Evolutionary conservation across 768 basidiomycete species (phyloP), one percentile per base, ranked within the genome.

Genomic region (Russula earlei): DNA sequence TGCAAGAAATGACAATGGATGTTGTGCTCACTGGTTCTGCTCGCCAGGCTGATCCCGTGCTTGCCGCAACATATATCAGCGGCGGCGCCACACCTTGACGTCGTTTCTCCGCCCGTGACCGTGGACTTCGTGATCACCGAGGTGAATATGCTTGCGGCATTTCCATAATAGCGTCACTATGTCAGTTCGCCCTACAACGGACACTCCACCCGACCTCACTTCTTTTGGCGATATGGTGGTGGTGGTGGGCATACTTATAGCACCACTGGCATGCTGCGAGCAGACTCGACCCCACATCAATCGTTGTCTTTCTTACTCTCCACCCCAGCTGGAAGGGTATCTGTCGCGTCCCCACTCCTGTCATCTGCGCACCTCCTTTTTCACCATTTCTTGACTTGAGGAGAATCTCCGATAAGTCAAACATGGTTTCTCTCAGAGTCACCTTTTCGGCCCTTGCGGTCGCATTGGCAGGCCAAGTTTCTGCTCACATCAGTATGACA

Each of bases 401-500:
- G n/a, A n/a, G n/a, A n/a, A n/a, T n/a, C n/a, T n/a, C n/a, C n/a
- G 20, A 9, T 37, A 12, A 6, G n/a, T n/a, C 3, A 33, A 52
- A 17, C 43, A 58, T 58, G 56, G 33, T 42, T 37, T 48, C 51
- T 14, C 22, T 27, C 7, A 37, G 19, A 5, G 11, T 36, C 27
- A 10, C 27, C 15, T 37, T 22, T 12, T 36, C 36, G n/a, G 47
- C 34, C 24, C 22, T 41, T 40, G 22, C 36, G 15, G 8, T 49
- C 34, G 47, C 57, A 6, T n/a, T 31, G 27, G 12, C 52, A 8
- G 33, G 52, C 52, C 25, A 14, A 24, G 57, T 49, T 37, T 54
- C 41, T 24, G 57, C 52, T 24, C 57, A 58, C 14, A 9, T 15
- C 17, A 0, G 57, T 58, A 12, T 3, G 57, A 11, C 14, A 17